phyloP scores from a whole-genome alignment of 805 yeast genomes.

The Metschnikowia koreensis region DNA sequence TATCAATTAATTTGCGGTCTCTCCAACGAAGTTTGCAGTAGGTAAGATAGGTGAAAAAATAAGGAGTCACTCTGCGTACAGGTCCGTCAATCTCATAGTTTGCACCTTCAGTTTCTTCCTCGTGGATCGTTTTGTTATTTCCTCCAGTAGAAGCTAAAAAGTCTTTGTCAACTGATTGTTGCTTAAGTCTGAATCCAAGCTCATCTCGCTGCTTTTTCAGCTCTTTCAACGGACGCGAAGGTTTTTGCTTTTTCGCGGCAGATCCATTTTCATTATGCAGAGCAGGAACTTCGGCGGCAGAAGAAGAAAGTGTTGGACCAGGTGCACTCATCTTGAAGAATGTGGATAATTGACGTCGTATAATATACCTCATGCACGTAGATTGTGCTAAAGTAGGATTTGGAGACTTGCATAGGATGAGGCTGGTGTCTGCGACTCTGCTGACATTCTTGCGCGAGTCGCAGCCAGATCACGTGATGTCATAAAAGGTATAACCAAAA shows the following conservation, averaged over 20 bases:
- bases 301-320: background rate
- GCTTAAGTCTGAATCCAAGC: conserved; percentile 47
- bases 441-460: background rate
- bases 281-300: background rate
- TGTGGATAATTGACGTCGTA: background rate
- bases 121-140: conserved; percentile 40
- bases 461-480: background rate
- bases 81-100: conserved; percentile 56
- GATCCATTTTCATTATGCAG: background rate
- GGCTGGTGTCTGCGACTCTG: background rate
- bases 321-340: background rate
- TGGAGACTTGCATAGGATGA: background rate
- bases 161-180: conserved; percentile 45
- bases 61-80: conserved; percentile 76
- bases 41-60: conserved; percentile 85
- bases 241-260: conserved; percentile 2
- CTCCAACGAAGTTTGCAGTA: conserved; percentile 92
- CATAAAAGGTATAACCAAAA: background rate
- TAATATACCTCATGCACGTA: conserved; percentile 1
- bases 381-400: background rate
- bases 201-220: conserved; percentile 35
- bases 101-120: conserved; percentile 60
- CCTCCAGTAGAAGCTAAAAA: conserved; percentile 40
- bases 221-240: conserved; percentile 10
- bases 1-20: conserved; percentile 73